A percentile compares a stretch with the other conserved stretches of the same genome.
phyloP scores from a whole-genome alignment of 2,329 filamentous ascomycete species.

The Alternaria sp. region DNA sequence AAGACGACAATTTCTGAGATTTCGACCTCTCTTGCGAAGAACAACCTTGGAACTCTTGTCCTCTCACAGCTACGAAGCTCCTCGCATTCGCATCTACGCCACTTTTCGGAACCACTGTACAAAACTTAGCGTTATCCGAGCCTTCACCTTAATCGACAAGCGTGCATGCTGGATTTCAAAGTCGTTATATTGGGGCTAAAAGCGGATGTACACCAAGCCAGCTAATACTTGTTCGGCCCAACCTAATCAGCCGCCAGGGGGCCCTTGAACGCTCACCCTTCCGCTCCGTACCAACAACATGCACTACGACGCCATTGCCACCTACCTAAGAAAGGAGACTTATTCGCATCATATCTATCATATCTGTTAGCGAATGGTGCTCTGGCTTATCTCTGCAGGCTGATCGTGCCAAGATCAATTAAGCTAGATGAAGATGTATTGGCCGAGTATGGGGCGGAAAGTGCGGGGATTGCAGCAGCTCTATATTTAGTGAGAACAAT shows the following conservation, averaged over 20 bases:
- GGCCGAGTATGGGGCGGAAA: conserved; percentile 11
- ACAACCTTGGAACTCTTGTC: not conserved
- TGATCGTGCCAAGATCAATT: not conserved
- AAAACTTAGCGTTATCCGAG: not conserved
- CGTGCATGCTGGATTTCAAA: not conserved
- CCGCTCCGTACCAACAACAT: not conserved
- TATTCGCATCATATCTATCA: not conserved
- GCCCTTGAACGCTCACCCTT: not conserved
- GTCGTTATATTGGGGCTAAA: not conserved
- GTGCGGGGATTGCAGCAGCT: conserved; percentile 2
- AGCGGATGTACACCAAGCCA: not conserved
- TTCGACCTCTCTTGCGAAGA: not conserved
- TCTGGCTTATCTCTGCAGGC: not conserved
- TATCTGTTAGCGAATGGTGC: not conserved
- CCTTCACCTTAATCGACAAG: not conserved
- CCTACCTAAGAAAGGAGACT: not conserved
- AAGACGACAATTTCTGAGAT: not conserved
- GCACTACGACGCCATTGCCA: not conserved
- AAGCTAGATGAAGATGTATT: conserved; percentile 7
- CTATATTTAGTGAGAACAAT: conserved; percentile 1
- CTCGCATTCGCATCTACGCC: not conserved
- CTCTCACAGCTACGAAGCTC: not conserved
- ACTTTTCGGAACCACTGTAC: not conserved
- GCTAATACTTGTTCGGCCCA: not conserved
- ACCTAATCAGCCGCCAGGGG: not conserved